phyloP scores from a whole-genome alignment of 2,329 filamentous ascomycete species.

The Alternaria tenuissima region DNA sequence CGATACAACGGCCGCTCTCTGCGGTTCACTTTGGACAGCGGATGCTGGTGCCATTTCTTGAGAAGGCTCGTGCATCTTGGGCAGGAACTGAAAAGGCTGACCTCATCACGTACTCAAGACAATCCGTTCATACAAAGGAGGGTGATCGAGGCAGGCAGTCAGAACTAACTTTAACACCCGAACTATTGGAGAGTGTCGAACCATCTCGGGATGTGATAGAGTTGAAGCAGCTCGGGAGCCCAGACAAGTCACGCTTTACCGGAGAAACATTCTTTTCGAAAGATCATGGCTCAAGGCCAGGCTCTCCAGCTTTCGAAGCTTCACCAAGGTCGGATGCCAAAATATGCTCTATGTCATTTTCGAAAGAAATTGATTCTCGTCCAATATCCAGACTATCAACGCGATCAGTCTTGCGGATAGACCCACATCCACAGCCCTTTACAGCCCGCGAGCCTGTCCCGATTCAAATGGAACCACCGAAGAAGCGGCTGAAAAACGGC shows the following conservation, averaged over 20 bases:
- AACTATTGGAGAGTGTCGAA: neutral
- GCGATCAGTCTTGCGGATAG: constrained; percentile 8
- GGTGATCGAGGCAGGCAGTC: neutral
- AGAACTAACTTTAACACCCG: neutral
- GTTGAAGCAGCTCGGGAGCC: neutral
- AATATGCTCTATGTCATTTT: constrained; percentile 5
- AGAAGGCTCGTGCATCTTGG: constrained; percentile 3
- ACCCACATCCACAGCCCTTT: constrained; percentile 13
- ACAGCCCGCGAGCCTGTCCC: neutral
- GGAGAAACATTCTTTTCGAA: neutral
- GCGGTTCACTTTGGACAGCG: constrained; percentile 28
- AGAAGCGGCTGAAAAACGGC: constrained; percentile 3
- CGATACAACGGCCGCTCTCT: constrained; percentile 28
- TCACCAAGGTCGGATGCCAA: constrained; percentile 7
- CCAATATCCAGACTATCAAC: constrained; percentile 15
- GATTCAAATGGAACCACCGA: neutral
- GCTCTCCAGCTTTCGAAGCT: constrained; percentile 5
- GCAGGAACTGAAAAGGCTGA: neutral
- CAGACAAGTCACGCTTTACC: constrained; percentile 4
- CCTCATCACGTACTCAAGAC: neutral
- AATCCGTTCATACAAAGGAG: constrained; percentile 8
- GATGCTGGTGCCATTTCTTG: constrained; percentile 25
- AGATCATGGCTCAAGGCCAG: constrained; percentile 10
- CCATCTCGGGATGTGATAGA: neutral
- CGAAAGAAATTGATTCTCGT: constrained; percentile 13